Conservation (phyloP, 2,329 filamentous ascomycete species). For the Penicillium sumatraense region DNA sequence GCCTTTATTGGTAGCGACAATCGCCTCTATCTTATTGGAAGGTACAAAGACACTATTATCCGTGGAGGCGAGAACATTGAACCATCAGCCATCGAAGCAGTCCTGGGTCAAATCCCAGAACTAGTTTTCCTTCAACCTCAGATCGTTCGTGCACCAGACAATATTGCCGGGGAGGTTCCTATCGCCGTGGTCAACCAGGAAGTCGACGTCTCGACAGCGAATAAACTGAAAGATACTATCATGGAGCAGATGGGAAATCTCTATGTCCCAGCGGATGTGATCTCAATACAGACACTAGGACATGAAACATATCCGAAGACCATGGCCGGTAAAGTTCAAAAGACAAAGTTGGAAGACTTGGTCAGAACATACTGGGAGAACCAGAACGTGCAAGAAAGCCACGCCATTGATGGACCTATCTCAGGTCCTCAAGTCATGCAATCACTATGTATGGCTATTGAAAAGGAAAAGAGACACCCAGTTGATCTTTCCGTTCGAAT, state of each 20-base stretch:
- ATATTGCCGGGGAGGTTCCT: constrained; percentile 17
- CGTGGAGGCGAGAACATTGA: constrained; percentile 25
- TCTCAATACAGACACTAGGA: not conserved
- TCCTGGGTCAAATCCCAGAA: constrained; percentile 10
- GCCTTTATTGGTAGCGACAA: constrained; percentile 16
- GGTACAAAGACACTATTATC: constrained; percentile 25
- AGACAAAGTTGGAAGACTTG: not conserved
- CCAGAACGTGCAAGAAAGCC: not conserved
- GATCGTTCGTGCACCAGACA: constrained; percentile 9
- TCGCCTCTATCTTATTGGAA: constrained; percentile 20
- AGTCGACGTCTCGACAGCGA: not conserved
- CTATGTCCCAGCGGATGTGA: not conserved
- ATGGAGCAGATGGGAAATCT: not conserved
- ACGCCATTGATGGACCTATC: not conserved
- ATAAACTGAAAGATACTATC: not conserved
- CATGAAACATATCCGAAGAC: not conserved
- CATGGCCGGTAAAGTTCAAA: not conserved
- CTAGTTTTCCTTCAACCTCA: not conserved
- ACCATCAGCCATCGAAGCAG: constrained; percentile 19
- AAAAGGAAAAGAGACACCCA: not conserved
- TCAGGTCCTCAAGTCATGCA: not conserved
- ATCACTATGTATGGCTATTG: not conserved
- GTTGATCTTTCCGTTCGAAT: constrained; percentile 8
- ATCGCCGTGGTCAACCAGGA: constrained; percentile 10
- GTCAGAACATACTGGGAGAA: not conserved